Conservation (phyloP, 208 protist species). For the Leishmania arabica region DNA sequence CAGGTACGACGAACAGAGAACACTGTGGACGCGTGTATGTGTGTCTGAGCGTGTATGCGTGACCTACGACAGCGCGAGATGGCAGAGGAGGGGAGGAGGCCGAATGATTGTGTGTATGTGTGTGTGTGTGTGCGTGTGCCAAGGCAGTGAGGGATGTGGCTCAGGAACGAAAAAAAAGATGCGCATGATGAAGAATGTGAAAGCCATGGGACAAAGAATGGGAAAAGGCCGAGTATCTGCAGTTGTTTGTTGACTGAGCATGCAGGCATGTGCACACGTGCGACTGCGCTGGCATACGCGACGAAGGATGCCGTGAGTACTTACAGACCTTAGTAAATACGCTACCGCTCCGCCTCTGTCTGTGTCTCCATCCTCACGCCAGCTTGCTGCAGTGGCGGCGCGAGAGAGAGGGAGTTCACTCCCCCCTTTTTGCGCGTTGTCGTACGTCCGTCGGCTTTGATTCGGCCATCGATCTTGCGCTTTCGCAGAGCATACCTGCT, state of each 20-base stretch:
- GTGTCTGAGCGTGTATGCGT: not conserved
- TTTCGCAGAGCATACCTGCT: not conserved
- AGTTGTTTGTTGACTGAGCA: not conserved
- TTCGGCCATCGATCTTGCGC: not conserved
- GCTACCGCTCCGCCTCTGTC: not conserved
- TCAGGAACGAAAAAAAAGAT: not conserved
- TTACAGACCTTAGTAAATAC: not conserved
- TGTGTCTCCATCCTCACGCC: not conserved
- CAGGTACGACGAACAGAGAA: slow-evolving; percentile 6
- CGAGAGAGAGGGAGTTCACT: not conserved
- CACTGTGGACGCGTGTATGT: not conserved
- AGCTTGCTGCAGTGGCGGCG: not conserved
- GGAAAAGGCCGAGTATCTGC: not conserved
- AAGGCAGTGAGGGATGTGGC: not conserved
- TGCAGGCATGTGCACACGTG: not conserved
- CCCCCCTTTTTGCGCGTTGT: not conserved
- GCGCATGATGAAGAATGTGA: not conserved
- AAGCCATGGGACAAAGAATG: not conserved
- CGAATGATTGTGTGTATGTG: not conserved
- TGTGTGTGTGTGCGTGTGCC: not conserved
- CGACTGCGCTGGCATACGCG: not conserved
- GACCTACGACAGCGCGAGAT: not conserved
- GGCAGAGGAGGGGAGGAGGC: not conserved
- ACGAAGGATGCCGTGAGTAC: not conserved
- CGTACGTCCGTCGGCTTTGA: not conserved